Conservation (phyloP, 129 eudicot species). For the Lonicera japonica region DNA sequence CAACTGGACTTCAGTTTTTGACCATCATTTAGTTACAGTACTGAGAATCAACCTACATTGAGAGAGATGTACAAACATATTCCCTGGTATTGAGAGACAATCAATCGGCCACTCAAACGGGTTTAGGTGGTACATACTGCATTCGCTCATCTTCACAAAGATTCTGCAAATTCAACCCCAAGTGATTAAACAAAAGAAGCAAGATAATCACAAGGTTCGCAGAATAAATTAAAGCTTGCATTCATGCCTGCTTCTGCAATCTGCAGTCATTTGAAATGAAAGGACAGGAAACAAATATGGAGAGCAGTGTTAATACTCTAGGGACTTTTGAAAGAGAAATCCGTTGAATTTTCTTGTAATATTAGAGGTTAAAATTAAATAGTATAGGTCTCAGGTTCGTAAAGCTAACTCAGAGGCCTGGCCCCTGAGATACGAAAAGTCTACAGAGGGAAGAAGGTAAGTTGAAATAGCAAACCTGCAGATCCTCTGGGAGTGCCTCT, state of each 20-base stretch:
- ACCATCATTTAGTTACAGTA: background rate
- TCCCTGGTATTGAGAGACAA: background rate
- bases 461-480: constrained; percentile 45
- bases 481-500: constrained; percentile 74
- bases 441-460: background rate
- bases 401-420: background rate
- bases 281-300: too few relatives aligned
- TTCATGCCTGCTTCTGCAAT: too few relatives aligned
- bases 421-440: background rate
- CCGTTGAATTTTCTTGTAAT: background rate
- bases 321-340: too few relatives aligned
- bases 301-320: too few relatives aligned
- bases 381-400: background rate
- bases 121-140: constrained; percentile 59
- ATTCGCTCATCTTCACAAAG: constrained; percentile 60
- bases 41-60: constrained; percentile 5
- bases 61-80: constrained; percentile 8
- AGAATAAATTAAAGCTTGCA: background rate
- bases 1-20: background rate
- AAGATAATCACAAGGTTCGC: background rate
- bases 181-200: constrained; percentile 4
- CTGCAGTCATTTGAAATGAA: too few relatives aligned
- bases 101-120: constrained; percentile 24
- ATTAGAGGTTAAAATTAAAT: too few relatives aligned
- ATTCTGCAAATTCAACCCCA: constrained; percentile 30